Conservation (phyloP, 2,329 filamentous ascomycete species). For the Pyrenochaeta sp. region DNA sequence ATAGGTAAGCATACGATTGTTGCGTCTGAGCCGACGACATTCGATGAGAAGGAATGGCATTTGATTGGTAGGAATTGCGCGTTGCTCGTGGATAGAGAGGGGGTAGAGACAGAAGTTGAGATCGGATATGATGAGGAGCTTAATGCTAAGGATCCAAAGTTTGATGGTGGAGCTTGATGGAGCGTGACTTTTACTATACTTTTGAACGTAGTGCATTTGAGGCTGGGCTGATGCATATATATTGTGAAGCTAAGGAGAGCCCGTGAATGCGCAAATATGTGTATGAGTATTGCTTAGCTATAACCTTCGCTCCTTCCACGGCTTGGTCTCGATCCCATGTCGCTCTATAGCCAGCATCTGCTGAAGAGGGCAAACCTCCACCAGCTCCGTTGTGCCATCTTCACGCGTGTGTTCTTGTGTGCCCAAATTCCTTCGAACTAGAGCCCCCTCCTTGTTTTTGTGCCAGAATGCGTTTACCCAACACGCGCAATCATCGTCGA, state of each 20-base stretch:
- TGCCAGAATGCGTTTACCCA: neutral
- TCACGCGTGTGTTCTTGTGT: neutral
- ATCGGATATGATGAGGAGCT: constrained; percentile 50
- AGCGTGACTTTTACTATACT: no score
- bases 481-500: neutral
- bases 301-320: no score
- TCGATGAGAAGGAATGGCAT: constrained; percentile 61
- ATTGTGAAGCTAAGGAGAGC: no score
- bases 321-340: no score
- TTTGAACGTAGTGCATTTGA: no score
- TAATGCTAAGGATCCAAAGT: constrained; percentile 52
- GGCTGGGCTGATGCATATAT: no score
- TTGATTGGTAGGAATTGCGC: constrained; percentile 59
- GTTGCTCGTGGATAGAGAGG: constrained; percentile 54
- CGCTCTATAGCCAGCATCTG: neutral
- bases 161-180: constrained; percentile 11
- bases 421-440: no score
- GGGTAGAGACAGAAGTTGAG: constrained; percentile 47
- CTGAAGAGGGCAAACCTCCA: neutral
- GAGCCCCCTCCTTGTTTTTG: no score
- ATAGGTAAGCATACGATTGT: constrained; percentile 63
- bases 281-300: no score
- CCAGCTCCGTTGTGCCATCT: neutral
- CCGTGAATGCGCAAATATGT: no score
- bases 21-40: constrained; percentile 64